These are phyloP conservation scores for Bauhinia variegata DNA, from an alignment of 306 rosid species.

Conservation along the genomic window DNA sequence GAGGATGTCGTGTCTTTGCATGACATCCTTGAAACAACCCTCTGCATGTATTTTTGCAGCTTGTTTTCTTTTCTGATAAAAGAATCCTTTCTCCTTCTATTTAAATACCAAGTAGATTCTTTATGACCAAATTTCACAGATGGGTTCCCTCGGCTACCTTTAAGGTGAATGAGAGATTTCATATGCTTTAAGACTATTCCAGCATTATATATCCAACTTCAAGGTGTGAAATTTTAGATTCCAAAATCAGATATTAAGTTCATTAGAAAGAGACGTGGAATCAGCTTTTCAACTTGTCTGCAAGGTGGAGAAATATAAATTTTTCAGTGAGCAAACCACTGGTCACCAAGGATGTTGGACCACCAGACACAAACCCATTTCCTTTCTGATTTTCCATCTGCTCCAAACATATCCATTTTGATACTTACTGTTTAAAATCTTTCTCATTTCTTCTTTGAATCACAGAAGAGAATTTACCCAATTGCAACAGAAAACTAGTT, in stretches of 20 bases:
- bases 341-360: neutral
- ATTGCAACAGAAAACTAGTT: no score
- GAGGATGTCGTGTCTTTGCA: no score
- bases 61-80: no score
- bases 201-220: conserved; percentile 4
- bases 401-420: neutral
- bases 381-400: neutral
- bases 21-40: no score
- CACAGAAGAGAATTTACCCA: no score
- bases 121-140: neutral
- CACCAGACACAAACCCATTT: neutral
- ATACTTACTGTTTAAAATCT: no score
- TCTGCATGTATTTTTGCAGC: no score
- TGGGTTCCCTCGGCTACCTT: neutral
- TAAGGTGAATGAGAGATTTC: neutral
- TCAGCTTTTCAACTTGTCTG: neutral
- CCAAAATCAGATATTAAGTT: neutral
- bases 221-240: neutral
- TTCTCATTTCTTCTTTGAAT: neutral
- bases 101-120: no score
- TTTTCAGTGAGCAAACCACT: no score
- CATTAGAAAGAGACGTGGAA: neutral
- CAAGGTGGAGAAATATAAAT: no score
- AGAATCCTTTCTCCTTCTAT: no score
- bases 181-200: neutral